phyloP scores from a whole-genome alignment of 257 asterid species.

The Dorcoceras hygrometricum region DNA sequence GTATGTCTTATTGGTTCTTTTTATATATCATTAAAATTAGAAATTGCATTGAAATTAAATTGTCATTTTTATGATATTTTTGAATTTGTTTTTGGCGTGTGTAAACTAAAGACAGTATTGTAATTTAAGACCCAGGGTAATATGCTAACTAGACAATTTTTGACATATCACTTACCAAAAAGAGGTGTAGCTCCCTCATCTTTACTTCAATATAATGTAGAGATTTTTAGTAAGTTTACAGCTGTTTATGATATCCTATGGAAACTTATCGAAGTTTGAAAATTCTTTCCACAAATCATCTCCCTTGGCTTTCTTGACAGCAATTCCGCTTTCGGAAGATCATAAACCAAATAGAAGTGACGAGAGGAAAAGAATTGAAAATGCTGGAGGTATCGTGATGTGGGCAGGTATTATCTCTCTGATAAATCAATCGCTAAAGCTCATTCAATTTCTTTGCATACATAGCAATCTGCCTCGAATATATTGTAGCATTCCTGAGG shows the following conservation, averaged over 20 bases:
- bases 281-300: conserved; percentile 14
- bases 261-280: conserved; percentile 4
- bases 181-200: too few relatives aligned
- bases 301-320: conserved; percentile 48
- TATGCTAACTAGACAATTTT: too few relatives aligned
- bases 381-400: conserved; percentile 97
- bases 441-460: conserved; percentile 10
- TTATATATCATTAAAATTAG: too few relatives aligned
- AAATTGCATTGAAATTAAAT: too few relatives aligned
- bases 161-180: too few relatives aligned
- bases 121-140: too few relatives aligned
- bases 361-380: conserved; percentile 96
- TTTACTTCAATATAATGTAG: too few relatives aligned
- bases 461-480: conserved; percentile 11
- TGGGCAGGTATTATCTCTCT: conserved; percentile 83
- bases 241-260: conserved; percentile 4
- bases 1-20: too few relatives aligned
- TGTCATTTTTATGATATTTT: too few relatives aligned
- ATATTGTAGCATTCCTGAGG: conserved; percentile 13
- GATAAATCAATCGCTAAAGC: background rate
- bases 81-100: too few relatives aligned
- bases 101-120: too few relatives aligned
- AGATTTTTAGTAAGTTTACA: background rate
- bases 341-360: conserved; percentile 97
- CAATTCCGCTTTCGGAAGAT: conserved; percentile 93